phyloP scores from a whole-genome alignment of 352 stramenopile genomes.

The Phytophthora fragariae region DNA sequence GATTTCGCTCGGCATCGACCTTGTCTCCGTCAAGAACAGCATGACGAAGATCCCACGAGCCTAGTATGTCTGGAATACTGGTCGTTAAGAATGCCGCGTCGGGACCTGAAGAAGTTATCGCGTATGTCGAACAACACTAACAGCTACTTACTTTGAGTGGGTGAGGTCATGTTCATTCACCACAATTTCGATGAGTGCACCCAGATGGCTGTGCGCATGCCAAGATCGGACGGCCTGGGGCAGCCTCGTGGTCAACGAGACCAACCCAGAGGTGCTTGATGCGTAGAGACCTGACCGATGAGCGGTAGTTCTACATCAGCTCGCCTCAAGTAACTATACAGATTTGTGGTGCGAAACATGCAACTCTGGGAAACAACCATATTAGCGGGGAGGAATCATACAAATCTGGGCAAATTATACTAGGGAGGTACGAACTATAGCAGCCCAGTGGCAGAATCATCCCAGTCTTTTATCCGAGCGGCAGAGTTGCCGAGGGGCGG shows the following conservation, averaged over 20 bases:
- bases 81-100: slow-evolving; percentile 97
- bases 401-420: neutral
- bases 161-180: slow-evolving; percentile 97
- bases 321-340: slow-evolving; percentile 15
- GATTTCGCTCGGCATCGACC: slow-evolving; percentile 94
- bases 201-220: slow-evolving; percentile 97
- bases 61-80: slow-evolving; percentile 96
- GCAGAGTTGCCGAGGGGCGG: neutral
- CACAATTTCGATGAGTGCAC: slow-evolving; percentile 97
- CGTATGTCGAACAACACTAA: slow-evolving; percentile 92
- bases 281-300: slow-evolving; percentile 91
- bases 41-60: slow-evolving; percentile 98
- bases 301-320: slow-evolving; percentile 92
- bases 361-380: neutral
- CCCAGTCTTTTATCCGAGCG: no score
- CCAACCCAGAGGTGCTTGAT: slow-evolving; percentile 75
- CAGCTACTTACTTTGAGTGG: slow-evolving; percentile 96
- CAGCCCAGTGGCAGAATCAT: no score
- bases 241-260: slow-evolving; percentile 77
- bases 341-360: no score
- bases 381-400: neutral
- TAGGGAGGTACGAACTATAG: neutral
- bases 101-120: slow-evolving; percentile 97
- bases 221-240: slow-evolving; percentile 87
- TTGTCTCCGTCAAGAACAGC: slow-evolving; percentile 96